Conservation (phyloP, 2,329 filamentous ascomycete genomes). For the Clarireedia hainanense region DNA sequence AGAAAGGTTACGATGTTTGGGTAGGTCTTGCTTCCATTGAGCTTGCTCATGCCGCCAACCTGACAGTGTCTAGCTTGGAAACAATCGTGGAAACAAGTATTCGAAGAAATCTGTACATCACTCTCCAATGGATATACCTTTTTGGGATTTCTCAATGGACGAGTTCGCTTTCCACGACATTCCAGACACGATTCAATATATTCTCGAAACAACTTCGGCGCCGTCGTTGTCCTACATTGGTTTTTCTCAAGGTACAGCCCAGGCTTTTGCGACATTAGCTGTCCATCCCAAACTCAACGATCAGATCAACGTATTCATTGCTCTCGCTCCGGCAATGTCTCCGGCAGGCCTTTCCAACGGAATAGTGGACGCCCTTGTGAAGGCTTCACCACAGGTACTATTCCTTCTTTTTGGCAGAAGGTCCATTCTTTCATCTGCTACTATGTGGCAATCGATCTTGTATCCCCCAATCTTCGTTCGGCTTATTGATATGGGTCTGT, state of each 20-base stretch:
- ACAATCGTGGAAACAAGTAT: conserved; percentile 98
- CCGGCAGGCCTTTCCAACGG: conserved; percentile 84
- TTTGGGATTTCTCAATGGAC: conserved; percentile 98
- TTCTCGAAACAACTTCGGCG: conserved; percentile 75
- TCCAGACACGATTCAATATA: conserved; percentile 87
- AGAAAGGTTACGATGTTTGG: conserved; percentile 94
- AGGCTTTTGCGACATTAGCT: conserved; percentile 88
- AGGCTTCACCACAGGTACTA: conserved; percentile 84
- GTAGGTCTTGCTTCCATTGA: conserved; percentile 37
- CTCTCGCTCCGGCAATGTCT: conserved; percentile 91
- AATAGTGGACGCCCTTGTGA: conserved; percentile 86
- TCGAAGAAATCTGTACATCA: conserved; percentile 83
- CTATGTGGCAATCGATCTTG: conserved; percentile 94
- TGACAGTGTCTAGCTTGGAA: conserved; percentile 61
- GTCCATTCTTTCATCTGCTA: conserved; percentile 84
- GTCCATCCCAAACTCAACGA: conserved; percentile 89
- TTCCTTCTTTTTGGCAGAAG: conserved; percentile 89
- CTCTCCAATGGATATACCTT: conserved; percentile 66
- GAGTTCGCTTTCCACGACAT: conserved; percentile 98
- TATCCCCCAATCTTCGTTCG: conserved; percentile 91
- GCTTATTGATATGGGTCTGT: conserved; percentile 73
- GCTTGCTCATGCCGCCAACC: conserved; percentile 2
- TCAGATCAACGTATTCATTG: conserved; percentile 93
- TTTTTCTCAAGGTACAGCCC: conserved; percentile 93
- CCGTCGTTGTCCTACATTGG: conserved; percentile 89